A percentile compares a stretch with the other conserved stretches of the same genome.
These are phyloP conservation scores for Colletotrichum aenigma DNA, from an alignment of 2,329 filamentous ascomycete genomes.

Conservation along the genomic window DNA sequence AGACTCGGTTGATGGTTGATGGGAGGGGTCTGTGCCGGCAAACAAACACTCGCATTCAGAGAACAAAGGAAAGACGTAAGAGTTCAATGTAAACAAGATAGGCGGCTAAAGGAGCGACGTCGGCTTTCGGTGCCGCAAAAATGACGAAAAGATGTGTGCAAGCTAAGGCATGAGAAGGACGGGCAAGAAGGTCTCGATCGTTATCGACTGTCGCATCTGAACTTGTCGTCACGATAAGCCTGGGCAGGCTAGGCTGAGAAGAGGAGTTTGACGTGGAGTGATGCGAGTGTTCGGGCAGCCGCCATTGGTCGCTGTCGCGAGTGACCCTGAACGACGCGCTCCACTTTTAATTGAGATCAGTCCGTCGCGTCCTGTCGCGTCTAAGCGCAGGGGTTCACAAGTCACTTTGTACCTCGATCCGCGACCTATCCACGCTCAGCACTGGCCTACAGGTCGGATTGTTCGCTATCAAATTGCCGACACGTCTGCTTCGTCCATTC, in stretches of 20 bases:
- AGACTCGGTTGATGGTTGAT: neutral
- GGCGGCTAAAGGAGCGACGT: constrained; percentile 8
- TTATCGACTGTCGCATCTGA: constrained; percentile 17
- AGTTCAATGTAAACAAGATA: neutral
- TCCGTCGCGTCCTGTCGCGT: constrained; percentile 4
- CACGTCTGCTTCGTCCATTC: neutral
- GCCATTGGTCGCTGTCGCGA: constrained; percentile 8
- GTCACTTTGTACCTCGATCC: neutral
- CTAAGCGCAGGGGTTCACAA: neutral
- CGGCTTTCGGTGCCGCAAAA: neutral
- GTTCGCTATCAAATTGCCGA: neutral
- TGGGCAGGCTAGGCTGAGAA: constrained; percentile 9
- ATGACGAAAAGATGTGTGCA: neutral
- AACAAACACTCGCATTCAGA: neutral
- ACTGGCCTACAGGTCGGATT: neutral
- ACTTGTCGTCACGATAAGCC: constrained; percentile 19
- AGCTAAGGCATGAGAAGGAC: neutral
- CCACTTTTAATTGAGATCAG: constrained; percentile 10
- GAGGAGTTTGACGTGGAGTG: constrained; percentile 19
- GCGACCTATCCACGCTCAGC: neutral
- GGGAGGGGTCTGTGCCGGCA: constrained; percentile 14
- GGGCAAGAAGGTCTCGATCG: constrained; percentile 8
- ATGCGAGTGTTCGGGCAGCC: neutral
- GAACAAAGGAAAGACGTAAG: neutral
- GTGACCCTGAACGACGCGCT: neutral